Conservation (phyloP, 2,329 filamentous ascomycete genomes). For the Calcarisporium arbuscula region DNA sequence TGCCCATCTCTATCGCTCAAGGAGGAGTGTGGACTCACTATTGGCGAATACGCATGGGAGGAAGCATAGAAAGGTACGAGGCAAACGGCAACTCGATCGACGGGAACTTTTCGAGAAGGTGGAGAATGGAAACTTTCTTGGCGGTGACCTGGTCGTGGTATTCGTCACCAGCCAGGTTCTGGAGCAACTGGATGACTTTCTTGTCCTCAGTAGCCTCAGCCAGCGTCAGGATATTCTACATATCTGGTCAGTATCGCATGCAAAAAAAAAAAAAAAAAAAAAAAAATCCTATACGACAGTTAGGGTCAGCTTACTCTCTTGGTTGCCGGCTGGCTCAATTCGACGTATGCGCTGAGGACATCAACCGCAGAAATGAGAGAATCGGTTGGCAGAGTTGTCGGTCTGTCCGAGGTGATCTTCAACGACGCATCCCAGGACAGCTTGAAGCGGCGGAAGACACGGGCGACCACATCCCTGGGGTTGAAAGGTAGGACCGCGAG, state of each 20-base stretch:
- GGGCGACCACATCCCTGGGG: slow-evolving; percentile 51
- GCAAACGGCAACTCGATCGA: slow-evolving; percentile 55
- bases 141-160: slow-evolving; percentile 42
- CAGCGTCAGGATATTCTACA: slow-evolving; percentile 33
- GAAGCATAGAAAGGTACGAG: slow-evolving; percentile 64
- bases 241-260: background rate
- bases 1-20: background rate
- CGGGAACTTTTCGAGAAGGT: slow-evolving; percentile 61
- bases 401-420: slow-evolving; percentile 48
- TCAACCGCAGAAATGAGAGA: slow-evolving; percentile 54
- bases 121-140: slow-evolving; percentile 60
- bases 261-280: no score
- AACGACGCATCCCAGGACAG: slow-evolving; percentile 64
- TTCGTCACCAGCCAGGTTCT: slow-evolving; percentile 36
- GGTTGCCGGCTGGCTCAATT: slow-evolving; percentile 66
- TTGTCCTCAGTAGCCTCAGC: slow-evolving; percentile 43
- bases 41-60: slow-evolving; percentile 71
- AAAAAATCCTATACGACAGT: no score
- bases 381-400: slow-evolving; percentile 48
- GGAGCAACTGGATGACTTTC: slow-evolving; percentile 35
- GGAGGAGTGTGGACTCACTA: slow-evolving; percentile 36
- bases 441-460: slow-evolving; percentile 59
- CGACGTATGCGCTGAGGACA: slow-evolving; percentile 64
- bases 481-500: slow-evolving; percentile 69
- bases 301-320: slow-evolving; percentile 43